Evolutionary conservation across 345 rosid species (phyloP), one percentile per base, ranked within the genome.

Genomic region (Pistacia vera): DNA sequence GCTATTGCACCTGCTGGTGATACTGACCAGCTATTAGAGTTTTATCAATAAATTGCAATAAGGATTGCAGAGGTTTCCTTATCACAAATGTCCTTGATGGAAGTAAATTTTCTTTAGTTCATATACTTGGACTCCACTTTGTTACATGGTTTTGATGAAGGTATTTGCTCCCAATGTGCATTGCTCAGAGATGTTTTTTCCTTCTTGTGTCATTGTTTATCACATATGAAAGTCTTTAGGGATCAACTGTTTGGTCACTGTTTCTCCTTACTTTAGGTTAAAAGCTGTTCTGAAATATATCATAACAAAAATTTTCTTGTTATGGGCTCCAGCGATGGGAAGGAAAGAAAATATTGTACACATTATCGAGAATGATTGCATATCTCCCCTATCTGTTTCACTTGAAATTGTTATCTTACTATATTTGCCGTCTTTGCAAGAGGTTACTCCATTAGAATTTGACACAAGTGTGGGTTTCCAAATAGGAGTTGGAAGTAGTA

Each of bases 381-480:
- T 54, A 46, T 55, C 10, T 41, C 63, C 64, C 49, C 17, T 18
- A 54, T 28, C 11, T 16, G 62, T 30, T 68, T 25, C 17, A 11
- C 55, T 56, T 55, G 65, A 81, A 64, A 59, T n/a, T 69, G 8
- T 59, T 71, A 28, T 59, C 75, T 55, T 62, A 66, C 30, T 11
- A 25, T 60, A 22, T 41, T 44, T 69, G 71, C 63, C 73, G 62
- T 63, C 76, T 81, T 5, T 75, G 60, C 81, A 96, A 97, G 99
- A 91, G 82, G 97, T 96, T 5, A 93, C 95, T 77, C 93, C 97
- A 48, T 75, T 96, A 72, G 88, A 88, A 79, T 96, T 93, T 86
- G 99, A 91, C 81, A 89, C 82, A 57, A 91, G 81, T 41, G 44
- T 4, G 44, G 44, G 44, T 0, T 41, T 41, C 44, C 44, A 41